A percentile compares a stretch with the other conserved stretches of the same genome.
phyloP scores from a whole-genome alignment of 1,139 yeast genomes.

The Debaryomyces fabryi region DNA sequence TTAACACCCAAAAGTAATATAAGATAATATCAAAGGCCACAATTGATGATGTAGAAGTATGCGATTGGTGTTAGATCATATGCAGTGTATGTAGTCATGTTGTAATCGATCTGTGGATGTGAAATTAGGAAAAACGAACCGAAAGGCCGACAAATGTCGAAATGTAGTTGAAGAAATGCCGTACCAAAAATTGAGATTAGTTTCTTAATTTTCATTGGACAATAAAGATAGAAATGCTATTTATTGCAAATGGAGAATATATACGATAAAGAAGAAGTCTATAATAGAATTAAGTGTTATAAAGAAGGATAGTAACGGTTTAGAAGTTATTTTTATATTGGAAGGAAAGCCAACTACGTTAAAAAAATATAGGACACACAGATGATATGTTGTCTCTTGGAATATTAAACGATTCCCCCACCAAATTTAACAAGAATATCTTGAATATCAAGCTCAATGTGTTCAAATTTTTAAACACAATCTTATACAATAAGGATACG shows the following conservation, averaged over 20 bases:
- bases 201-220: background rate
- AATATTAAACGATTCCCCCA: conserved; percentile 12
- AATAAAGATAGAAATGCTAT: background rate
- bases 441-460: conserved; percentile 21
- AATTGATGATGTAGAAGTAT: background rate
- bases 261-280: background rate
- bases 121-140: background rate
- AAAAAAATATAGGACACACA: background rate
- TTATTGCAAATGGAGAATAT: background rate
- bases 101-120: background rate
- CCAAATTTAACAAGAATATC: conserved; percentile 16
- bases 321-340: background rate
- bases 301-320: background rate
- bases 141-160: background rate
- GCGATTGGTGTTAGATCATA: background rate
- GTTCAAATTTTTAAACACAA: conserved; percentile 21
- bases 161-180: background rate
- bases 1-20: background rate
- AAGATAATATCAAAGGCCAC: background rate
- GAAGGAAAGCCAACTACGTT: background rate
- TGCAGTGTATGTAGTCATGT: background rate
- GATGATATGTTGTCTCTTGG: conserved; percentile 11
- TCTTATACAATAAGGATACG: conserved; percentile 18
- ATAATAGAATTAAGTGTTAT: background rate
- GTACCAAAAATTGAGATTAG: conserved; percentile 2